phyloP scores from a whole-genome alignment of 352 stramenopile species.

The Globisporangium irregulare region DNA sequence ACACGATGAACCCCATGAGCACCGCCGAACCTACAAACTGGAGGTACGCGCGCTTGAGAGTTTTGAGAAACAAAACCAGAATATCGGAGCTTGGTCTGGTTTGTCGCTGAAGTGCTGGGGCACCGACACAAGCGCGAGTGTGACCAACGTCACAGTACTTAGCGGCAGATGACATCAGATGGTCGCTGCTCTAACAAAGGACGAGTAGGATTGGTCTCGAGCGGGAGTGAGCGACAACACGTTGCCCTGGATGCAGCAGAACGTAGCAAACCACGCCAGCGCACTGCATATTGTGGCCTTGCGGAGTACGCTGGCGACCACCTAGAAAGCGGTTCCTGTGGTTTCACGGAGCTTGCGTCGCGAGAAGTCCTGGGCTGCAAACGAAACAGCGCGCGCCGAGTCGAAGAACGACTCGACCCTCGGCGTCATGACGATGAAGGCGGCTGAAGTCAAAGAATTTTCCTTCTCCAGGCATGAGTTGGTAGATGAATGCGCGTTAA shows the following conservation, averaged over 20 bases:
- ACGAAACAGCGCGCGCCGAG: not conserved
- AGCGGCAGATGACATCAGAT: not conserved
- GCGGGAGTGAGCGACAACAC: slow-evolving; percentile 21
- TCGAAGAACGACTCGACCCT: not conserved
- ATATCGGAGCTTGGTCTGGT: not conserved
- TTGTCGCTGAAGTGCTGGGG: slow-evolving; percentile 15
- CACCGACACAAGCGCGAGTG: slow-evolving; percentile 6
- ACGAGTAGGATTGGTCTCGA: slow-evolving; percentile 22
- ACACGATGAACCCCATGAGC: slow-evolving; percentile 1
- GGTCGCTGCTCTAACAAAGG: slow-evolving; percentile 26
- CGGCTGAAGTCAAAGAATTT: not conserved
- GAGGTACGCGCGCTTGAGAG: not conserved
- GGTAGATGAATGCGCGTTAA: not conserved
- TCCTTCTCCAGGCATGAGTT: not conserved
- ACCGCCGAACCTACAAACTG: slow-evolving; percentile 9
- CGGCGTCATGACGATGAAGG: not conserved
- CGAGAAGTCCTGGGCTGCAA: not conserved
- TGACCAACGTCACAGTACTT: slow-evolving; percentile 4
- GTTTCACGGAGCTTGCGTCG: not conserved
- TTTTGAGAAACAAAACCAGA: slow-evolving; percentile 9
- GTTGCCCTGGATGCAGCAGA: slow-evolving; percentile 25
- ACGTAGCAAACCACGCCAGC: slow-evolving; percentile 20
- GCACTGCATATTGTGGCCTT: slow-evolving; percentile 21
- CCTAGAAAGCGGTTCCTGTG: not conserved
- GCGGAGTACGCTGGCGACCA: slow-evolving; percentile 4